Conservation (phyloP, 176 grass and related monocot genomes). For the Bromus sterilis region DNA sequence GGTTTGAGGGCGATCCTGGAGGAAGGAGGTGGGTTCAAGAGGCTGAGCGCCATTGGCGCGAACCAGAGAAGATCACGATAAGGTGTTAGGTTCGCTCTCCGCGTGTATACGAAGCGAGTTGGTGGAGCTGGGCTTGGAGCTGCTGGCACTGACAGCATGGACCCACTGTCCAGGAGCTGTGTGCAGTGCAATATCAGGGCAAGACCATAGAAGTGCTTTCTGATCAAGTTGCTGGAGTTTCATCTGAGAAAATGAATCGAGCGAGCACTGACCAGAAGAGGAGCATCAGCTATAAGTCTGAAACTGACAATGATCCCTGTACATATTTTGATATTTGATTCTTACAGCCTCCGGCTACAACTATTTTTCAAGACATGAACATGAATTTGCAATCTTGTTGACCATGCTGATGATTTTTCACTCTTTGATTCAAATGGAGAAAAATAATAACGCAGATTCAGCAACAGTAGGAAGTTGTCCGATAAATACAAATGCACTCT, state of each 20-base stretch:
- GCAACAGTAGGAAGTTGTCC: not conserved
- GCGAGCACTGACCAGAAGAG: not conserved
- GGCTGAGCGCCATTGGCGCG: slow-evolving; percentile 30
- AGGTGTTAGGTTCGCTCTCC: not conserved
- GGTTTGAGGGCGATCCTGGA: slow-evolving; percentile 2
- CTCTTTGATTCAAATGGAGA: not conserved
- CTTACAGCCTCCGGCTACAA: not conserved
- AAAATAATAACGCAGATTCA: not conserved
- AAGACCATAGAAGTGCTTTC: too few species aligned
- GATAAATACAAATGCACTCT: not conserved
- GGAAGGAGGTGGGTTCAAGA: slow-evolving; percentile 17
- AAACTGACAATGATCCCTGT: too few species aligned
- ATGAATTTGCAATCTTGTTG: not conserved
- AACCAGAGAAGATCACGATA: slow-evolving; percentile 23
- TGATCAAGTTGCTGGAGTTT: not conserved
- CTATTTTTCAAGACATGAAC: not conserved
- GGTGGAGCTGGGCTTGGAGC: not conserved
- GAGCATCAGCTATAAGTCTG: not conserved
- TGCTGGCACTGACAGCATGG: not conserved
- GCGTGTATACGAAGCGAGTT: not conserved
- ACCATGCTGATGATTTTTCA: not conserved
- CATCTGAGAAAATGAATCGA: not conserved
- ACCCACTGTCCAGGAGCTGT: not conserved
- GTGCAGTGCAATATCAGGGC: not conserved
- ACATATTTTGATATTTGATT: not conserved